Percentiles rank a stretch among this genome's conserved stretches.
Evolutionary conservation across 2,329 filamentous ascomycete species (phyloP).

Genomic region (Fusarium caatingaense): DNA sequence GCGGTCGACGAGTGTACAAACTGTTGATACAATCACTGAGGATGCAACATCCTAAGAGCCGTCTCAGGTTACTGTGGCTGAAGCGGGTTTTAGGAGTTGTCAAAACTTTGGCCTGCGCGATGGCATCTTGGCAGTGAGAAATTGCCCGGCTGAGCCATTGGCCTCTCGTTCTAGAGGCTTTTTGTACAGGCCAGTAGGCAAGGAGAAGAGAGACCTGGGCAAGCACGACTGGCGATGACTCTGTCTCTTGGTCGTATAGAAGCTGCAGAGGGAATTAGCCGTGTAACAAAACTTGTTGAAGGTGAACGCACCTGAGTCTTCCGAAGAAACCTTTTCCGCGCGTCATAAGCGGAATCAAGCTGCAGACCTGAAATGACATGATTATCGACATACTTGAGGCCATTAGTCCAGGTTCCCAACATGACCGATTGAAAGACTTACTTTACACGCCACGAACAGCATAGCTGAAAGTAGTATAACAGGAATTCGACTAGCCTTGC

Average conservation of each 20-base stretch:
- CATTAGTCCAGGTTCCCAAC: background rate
- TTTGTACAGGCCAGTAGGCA: background rate
- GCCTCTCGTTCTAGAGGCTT: background rate
- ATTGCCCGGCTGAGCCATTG: background rate
- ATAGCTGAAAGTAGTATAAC: background rate
- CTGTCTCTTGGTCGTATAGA: background rate
- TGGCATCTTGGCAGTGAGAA: background rate
- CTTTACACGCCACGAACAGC: slow-evolving; percentile 1
- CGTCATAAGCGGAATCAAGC: background rate
- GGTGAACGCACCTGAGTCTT: background rate
- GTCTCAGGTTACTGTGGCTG: background rate
- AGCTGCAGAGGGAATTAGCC: background rate
- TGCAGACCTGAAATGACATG: background rate
- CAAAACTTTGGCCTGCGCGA: background rate
- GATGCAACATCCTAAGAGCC: background rate
- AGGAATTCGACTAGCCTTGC: background rate
- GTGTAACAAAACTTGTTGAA: too few species aligned
- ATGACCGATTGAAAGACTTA: background rate
- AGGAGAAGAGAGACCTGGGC: background rate
- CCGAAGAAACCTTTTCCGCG: background rate
- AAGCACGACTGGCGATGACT: background rate
- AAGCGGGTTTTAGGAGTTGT: background rate
- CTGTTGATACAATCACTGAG: background rate
- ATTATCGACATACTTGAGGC: background rate
- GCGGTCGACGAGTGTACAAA: background rate